Conservation (phyloP, 306 rosid species). For the Quercus robur region DNA sequence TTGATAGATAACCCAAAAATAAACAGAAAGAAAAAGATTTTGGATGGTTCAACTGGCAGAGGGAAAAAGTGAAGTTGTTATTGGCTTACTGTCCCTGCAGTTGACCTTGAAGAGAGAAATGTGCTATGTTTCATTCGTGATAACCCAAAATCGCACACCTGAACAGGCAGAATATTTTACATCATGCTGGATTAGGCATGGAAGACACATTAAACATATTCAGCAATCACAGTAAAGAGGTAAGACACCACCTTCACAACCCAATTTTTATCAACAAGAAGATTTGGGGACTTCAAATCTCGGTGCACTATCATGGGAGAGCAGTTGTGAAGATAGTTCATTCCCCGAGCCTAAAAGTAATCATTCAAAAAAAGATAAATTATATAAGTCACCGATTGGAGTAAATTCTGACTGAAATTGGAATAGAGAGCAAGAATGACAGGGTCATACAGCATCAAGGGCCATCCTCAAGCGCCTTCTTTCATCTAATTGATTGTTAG, state of each 20-base stretch:
- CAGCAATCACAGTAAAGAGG: slow-evolving; percentile 5
- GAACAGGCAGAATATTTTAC: slow-evolving; percentile 16
- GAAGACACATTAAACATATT: slow-evolving; percentile 1
- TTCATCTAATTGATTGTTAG: slow-evolving; percentile 88
- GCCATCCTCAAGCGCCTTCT: slow-evolving; percentile 91
- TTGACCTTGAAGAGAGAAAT: slow-evolving; percentile 94
- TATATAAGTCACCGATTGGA: slow-evolving; percentile 13
- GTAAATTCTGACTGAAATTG: slow-evolving; percentile 8
- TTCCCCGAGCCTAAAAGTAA: slow-evolving; percentile 78
- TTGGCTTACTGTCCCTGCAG: slow-evolving; percentile 91
- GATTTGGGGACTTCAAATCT: slow-evolving; percentile 96
- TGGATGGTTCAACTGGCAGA: not conserved
- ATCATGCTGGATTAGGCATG: slow-evolving; percentile 19
- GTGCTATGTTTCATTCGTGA: slow-evolving; percentile 93
- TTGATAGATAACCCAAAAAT: not conserved
- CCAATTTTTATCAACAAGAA: slow-evolving; percentile 90
- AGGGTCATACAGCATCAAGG: slow-evolving; percentile 76
- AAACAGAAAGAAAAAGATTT: not conserved
- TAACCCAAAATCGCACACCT: slow-evolving; percentile 98
- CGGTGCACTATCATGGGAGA: slow-evolving; percentile 82
- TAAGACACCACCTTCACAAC: slow-evolving; percentile 63
- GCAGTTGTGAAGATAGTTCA: slow-evolving; percentile 91
- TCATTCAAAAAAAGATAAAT: slow-evolving; percentile 22
- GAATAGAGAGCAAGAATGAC: slow-evolving; percentile 15
- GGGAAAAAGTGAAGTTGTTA: not conserved